Conservation (phyloP, 2,329 filamentous ascomycete species). For the Aureobasidium melanogenum region DNA sequence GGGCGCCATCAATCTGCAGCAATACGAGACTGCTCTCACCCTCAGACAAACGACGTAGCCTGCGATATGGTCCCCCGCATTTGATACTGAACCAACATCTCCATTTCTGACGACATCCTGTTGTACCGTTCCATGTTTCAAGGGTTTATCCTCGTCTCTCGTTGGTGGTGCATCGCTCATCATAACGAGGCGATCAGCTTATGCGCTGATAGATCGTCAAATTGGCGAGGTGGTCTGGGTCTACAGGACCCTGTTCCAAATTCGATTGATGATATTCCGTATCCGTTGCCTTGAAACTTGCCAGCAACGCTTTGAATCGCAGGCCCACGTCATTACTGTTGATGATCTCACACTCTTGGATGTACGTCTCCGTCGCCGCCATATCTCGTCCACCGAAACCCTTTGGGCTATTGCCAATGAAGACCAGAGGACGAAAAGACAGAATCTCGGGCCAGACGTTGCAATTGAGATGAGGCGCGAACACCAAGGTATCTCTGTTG, state of each 20-base stretch:
- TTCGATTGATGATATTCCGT: not conserved
- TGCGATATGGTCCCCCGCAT: not conserved
- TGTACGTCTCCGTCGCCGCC: not conserved
- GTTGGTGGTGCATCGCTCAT: not conserved
- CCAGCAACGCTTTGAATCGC: not conserved
- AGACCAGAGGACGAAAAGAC: not conserved
- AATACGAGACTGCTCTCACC: conserved; percentile 56
- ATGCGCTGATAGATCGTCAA: not conserved
- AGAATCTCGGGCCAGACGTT: not conserved
- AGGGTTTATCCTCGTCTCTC: not conserved
- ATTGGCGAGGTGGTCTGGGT: not conserved
- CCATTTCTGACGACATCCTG: not conserved
- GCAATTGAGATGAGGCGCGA: not conserved
- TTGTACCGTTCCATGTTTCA: not conserved
- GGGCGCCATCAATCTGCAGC: conserved; percentile 59
- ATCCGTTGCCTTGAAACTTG: not conserved
- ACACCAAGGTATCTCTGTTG: not conserved
- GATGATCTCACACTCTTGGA: not conserved
- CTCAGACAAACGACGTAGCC: not conserved
- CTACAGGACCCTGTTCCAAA: not conserved
- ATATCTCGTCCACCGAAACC: not conserved
- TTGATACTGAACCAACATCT: not conserved
- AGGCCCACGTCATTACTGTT: not conserved
- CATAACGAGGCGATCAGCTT: not conserved
- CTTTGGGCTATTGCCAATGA: not conserved